Evolutionary conservation across 129 eudicot species (phyloP), one percentile per base, ranked within the genome.

Genomic region (Pulicaria dysenterica): DNA sequence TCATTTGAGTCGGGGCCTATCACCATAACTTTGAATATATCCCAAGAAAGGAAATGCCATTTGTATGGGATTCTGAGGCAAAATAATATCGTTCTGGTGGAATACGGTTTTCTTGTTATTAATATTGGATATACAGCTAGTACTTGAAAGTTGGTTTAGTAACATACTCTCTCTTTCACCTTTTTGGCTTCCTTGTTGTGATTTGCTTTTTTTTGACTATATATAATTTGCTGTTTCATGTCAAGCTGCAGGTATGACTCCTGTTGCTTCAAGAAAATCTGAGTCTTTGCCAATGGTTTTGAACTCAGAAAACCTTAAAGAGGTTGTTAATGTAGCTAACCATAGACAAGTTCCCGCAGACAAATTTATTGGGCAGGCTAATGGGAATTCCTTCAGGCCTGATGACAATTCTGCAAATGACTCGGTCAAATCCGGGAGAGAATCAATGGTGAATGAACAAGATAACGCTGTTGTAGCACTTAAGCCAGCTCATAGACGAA

Each of bases 201-300:
- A 73, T 73, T 57, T 61, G 39, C 63, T 62, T 56, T 56, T n/a
- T 42, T 43, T 56, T 19, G n/a, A 8, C 45, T 37, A 24, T 24
- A 24, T 24, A 41, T 70, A 78, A 71, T 70, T 58, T 73, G n/a
- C 36, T 67, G 54, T 73, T 80, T 47, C 58, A 51, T 68, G 58
- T 81, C 57, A 64, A 77, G 83, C 90, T 80, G 83, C 89, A 90
- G 98, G 91, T 72, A 84, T 70, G 79, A 84, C 93, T 54, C 88
- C 87, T 17, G 58, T 90, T 74, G 49, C 86, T 69, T 72, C 88
- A 45, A 84, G 61, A 77, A 90, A 78, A 75, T 63, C 31, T 6
- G 81, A 77, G 42, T 73, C 84, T 74, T 65, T 71, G 8, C 72
- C 88, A 1, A 77, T 74, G 43, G 74, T 67, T 51, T 49, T 41